Conservation (phyloP, 1,139 yeast genomes). For the Candida neerlandica region DNA sequence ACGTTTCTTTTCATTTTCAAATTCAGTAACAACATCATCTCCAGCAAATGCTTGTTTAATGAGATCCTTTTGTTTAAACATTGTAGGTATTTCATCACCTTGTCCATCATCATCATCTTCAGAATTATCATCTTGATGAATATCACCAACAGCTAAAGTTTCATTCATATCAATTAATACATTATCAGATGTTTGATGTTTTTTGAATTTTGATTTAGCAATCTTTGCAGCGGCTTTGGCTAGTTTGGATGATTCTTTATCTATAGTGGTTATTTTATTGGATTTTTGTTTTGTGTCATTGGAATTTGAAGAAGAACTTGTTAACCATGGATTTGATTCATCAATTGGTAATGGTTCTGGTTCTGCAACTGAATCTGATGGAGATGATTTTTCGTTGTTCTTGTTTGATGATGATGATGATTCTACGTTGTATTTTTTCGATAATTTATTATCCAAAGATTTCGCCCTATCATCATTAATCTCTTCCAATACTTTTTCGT, state of each 20-base stretch:
- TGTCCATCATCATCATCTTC: slow-evolving; percentile 43
- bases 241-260: slow-evolving; percentile 59
- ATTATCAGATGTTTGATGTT: slow-evolving; percentile 35
- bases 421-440: slow-evolving; percentile 25
- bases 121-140: slow-evolving; percentile 37
- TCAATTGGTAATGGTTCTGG: slow-evolving; percentile 20
- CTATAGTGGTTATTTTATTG: slow-evolving; percentile 56
- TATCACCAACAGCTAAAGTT: slow-evolving; percentile 41
- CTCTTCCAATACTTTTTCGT: slow-evolving; percentile 49
- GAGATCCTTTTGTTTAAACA: slow-evolving; percentile 79
- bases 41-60: slow-evolving; percentile 96
- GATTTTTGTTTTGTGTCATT: slow-evolving; percentile 42
- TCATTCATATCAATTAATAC: slow-evolving; percentile 51
- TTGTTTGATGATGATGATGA: slow-evolving; percentile 7
- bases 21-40: slow-evolving; percentile 85
- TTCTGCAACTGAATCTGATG: too few species aligned
- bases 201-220: slow-evolving; percentile 49
- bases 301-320: slow-evolving; percentile 38
- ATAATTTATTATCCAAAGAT: slow-evolving; percentile 44
- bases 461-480: slow-evolving; percentile 56
- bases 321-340: slow-evolving; percentile 73
- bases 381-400: neutral
- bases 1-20: slow-evolving; percentile 70
- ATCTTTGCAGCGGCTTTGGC: slow-evolving; percentile 56
- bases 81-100: slow-evolving; percentile 35